Base-by-base conservation (phyloP, 2,329 filamentous ascomycete genomes). In the Alternaria angustiovoidea region DNA sequence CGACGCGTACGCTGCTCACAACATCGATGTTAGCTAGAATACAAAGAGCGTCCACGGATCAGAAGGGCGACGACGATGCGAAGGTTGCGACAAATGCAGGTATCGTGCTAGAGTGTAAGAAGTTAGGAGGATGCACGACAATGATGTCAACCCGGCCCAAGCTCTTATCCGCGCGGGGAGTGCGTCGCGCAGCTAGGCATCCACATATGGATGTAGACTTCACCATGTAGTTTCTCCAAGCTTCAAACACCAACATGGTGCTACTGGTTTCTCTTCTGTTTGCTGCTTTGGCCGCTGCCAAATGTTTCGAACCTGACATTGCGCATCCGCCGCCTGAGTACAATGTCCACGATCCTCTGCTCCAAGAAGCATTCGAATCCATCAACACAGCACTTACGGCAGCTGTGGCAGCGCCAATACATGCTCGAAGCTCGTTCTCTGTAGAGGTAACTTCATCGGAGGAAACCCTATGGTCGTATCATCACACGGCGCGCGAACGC, bases 371-470 rank as follows among this genome's bases (percentile, higher is more conserved):
- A 24, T 78, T 79, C 46, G 59, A 66, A 2, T 43, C 63, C n/a
- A 73, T 81, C 49, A 62, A 68, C 28, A 48, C 57, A 4, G 64
- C 69, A 2, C 61, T 80, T 14, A 63, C 64, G 1, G 61, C 65
- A 7, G 54, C 74, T 9, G 62, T 76, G 14, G 67, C 66, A n/a
- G 67, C 62, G 6, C 65, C 73, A 7, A 62, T 78, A 52, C 79
- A 70, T 59, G 67, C 68, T 22, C 64, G 71, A 32, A 74, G 74
- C 3, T 81, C 79, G 1, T 79, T 79, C 62, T 81, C 80, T 1
- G 61, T 81, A 46, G 77, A 78, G 44, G 62, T 81, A 18, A 81
- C 80, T 1, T 81, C 79, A 1, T 68, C 69, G 1, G 72, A 78
- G 34, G 65, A 75, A 36, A 74, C 77, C 1, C 66, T 82, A 8